Conservation (phyloP, 2,329 filamentous ascomycete species). For the Pseudocercospora fuligena region DNA sequence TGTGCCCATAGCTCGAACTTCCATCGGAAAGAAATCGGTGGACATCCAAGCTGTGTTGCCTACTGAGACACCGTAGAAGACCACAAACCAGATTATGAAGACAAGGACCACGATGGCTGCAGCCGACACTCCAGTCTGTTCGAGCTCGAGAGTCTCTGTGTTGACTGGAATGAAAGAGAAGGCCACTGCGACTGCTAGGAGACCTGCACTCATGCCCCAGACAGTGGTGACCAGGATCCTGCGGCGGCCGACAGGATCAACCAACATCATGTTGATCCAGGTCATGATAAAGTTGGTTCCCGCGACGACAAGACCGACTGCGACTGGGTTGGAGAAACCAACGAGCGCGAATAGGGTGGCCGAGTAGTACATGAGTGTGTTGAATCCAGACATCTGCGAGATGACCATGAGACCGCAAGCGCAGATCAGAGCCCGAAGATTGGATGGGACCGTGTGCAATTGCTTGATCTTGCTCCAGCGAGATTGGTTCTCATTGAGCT, state of each 20-base stretch:
- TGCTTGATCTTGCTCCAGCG: constrained; percentile 39
- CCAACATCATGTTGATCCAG: constrained; percentile 72
- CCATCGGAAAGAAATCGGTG: constrained; percentile 45
- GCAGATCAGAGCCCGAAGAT: constrained; percentile 45
- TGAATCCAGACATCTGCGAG: constrained; percentile 55
- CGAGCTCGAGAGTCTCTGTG: constrained; percentile 41
- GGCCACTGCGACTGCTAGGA: constrained; percentile 73
- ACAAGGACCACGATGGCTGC: constrained; percentile 44
- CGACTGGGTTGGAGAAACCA: constrained; percentile 76
- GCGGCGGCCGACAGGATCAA: constrained; percentile 79
- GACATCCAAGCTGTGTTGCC: constrained; percentile 45
- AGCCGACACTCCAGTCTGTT: constrained; percentile 39
- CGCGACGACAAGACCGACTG: constrained; percentile 79
- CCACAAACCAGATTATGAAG: constrained; percentile 45
- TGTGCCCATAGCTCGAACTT: constrained; percentile 45
- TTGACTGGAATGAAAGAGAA: constrained; percentile 67
- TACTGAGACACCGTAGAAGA: constrained; percentile 39
- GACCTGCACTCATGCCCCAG: constrained; percentile 70
- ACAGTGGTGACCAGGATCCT: constrained; percentile 61
- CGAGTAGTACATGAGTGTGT: constrained; percentile 83
- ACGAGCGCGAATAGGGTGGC: constrained; percentile 59
- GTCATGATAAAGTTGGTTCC: constrained; percentile 84
- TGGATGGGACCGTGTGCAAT: constrained; percentile 45
- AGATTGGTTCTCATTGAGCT: constrained; percentile 35
- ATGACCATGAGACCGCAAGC: constrained; percentile 49